A percentile compares a stretch with the other conserved stretches of the same genome.
Conservation (phyloP, 805 yeast species). For the Wickerhamiella australiensis region DNA sequence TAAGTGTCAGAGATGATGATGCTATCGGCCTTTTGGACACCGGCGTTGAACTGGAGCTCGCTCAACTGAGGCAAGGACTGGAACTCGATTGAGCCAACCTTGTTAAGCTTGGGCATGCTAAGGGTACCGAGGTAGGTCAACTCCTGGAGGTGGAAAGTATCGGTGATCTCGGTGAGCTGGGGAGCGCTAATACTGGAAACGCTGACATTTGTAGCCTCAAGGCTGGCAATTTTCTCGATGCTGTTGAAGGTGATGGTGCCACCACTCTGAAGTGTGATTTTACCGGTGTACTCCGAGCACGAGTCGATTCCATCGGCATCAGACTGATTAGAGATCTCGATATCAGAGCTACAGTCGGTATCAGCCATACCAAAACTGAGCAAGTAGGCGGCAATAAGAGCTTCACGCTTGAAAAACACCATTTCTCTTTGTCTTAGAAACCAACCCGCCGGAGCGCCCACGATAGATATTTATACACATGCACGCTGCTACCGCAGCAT, state of each 20-base stretch:
- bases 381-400: conserved; percentile 17
- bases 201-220: conserved; percentile 47
- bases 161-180: conserved; percentile 59
- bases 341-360: conserved; percentile 25
- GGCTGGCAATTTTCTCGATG: conserved; percentile 67
- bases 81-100: conserved; percentile 71
- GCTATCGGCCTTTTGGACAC: conserved; percentile 61
- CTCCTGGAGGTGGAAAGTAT: conserved; percentile 46
- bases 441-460: conserved; percentile 1
- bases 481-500: conserved; percentile 7
- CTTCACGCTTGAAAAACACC: conserved; percentile 14
- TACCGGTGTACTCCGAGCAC: conserved; percentile 75
- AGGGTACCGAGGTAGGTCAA: conserved; percentile 58
- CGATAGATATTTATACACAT: conserved; percentile 9
- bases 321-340: conserved; percentile 70
- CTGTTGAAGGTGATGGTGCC: conserved; percentile 43
- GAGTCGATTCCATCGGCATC: conserved; percentile 62
- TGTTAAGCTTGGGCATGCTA: conserved; percentile 63
- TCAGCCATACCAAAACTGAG: conserved; percentile 14
- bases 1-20: conserved; percentile 39
- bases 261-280: conserved; percentile 60
- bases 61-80: conserved; percentile 78
- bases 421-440: conserved; percentile 7
- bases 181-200: conserved; percentile 67
- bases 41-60: conserved; percentile 51